Conservation (phyloP, 108 stramenopile genomes). For the Pseudonitzschia delicatissima region DNA sequence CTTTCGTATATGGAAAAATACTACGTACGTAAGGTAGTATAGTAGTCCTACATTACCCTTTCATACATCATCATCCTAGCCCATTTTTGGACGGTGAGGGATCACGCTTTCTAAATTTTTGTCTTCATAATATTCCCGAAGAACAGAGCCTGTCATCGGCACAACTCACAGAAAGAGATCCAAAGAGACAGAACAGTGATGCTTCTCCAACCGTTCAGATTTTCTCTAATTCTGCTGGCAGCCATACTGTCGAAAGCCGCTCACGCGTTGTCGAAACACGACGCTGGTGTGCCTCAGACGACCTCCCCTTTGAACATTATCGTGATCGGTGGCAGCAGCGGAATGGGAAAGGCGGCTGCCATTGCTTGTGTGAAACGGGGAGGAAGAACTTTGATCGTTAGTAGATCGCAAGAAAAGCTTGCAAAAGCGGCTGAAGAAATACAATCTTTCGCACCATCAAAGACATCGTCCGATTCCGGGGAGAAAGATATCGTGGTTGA, state of each 20-base stretch:
- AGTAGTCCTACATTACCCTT: too few species aligned
- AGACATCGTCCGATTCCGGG: slow-evolving; percentile 15
- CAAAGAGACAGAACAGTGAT: too few species aligned
- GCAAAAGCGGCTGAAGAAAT: slow-evolving; percentile 21
- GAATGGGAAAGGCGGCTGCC: slow-evolving; percentile 71
- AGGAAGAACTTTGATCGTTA: slow-evolving; percentile 43
- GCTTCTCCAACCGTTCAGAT: too few species aligned
- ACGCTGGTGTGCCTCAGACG: not conserved
- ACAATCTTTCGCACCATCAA: not conserved
- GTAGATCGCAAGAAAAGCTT: slow-evolving; percentile 46
- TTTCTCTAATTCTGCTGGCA: not conserved
- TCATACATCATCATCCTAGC: too few species aligned
- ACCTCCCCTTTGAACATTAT: slow-evolving; percentile 24
- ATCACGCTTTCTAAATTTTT: too few species aligned
- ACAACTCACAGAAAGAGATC: too few species aligned
- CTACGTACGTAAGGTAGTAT: too few species aligned
- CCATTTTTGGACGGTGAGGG: too few species aligned
- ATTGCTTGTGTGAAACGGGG: slow-evolving; percentile 35
- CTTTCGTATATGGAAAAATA: too few species aligned
- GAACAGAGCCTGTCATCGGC: too few species aligned
- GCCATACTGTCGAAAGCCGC: not conserved
- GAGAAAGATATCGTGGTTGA: slow-evolving; percentile 10
- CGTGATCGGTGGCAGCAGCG: slow-evolving; percentile 52
- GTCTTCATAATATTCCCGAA: too few species aligned
- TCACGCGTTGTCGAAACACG: not conserved